A percentile compares a stretch with the other conserved stretches of the same genome.
Evolutionary conservation across 108 stramenopile species (phyloP).

Genomic region (Cyclotella baltica): DNA sequence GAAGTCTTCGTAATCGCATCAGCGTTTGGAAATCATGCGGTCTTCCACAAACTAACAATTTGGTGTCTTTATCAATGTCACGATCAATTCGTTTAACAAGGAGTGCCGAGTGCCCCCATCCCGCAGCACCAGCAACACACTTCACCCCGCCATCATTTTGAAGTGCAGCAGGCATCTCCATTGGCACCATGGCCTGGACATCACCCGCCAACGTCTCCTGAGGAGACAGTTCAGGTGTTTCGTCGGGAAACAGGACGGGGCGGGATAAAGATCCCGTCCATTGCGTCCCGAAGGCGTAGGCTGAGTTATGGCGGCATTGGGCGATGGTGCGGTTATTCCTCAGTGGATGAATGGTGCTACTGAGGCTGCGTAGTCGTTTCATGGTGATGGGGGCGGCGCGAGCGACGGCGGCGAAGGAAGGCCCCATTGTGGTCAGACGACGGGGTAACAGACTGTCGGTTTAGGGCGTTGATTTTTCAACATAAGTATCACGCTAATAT

Average conservation of each 20-base stretch:
- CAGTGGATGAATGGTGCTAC: too few species aligned
- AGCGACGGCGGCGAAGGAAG: too few species aligned
- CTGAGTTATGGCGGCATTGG: conserved; percentile 24
- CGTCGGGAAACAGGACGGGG: conserved; percentile 26
- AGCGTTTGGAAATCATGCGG: conserved; percentile 84
- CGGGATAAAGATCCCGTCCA: conserved; percentile 85
- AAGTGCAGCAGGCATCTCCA: conserved; percentile 10
- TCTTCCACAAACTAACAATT: conserved; percentile 71
- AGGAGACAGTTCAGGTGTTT: conserved; percentile 59
- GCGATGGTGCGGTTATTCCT: conserved; percentile 5
- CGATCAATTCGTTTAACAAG: conserved; percentile 21
- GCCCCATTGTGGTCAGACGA: too few species aligned
- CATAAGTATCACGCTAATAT: too few species aligned
- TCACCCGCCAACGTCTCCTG: conserved; percentile 56
- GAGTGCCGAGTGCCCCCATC: conserved; percentile 84
- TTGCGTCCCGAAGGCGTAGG: conserved; percentile 75
- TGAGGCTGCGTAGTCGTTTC: too few species aligned
- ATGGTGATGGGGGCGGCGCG: too few species aligned
- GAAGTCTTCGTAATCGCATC: conserved; percentile 76
- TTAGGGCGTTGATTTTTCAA: too few species aligned
- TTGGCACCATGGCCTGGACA: conserved; percentile 24
- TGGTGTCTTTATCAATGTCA: conserved; percentile 24
- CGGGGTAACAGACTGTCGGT: too few species aligned
- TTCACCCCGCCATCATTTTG: conserved; percentile 18
- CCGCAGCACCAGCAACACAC: conserved; percentile 60